A percentile compares a stretch with the other conserved stretches of the same genome.
These are phyloP conservation scores for Corchorus capsularis DNA, from an alignment of 345 rosid species.

Conservation along the genomic window DNA sequence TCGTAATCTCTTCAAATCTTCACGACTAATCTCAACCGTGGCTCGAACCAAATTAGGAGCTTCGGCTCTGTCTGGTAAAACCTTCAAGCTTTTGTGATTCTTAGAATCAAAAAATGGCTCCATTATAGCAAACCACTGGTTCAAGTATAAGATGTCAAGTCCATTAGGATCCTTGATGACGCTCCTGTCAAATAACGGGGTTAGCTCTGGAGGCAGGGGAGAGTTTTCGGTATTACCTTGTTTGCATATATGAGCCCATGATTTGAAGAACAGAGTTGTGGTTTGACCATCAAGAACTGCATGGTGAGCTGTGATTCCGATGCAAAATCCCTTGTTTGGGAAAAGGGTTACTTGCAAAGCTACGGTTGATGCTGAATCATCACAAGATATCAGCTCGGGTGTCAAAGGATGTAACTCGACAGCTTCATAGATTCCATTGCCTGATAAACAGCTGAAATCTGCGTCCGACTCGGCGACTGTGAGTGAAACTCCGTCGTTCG, in stretches of 20 bases:
- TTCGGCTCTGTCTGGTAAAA: not conserved
- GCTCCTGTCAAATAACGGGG: conserved; percentile 29
- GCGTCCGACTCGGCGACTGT: conserved; percentile 41
- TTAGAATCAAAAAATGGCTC: too few relatives aligned
- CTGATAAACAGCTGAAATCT: conserved; percentile 25
- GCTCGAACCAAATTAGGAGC: conserved; percentile 19
- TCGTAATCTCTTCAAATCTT: conserved; percentile 27
- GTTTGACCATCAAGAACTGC: conserved; percentile 38
- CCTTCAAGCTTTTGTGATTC: conserved; percentile 9
- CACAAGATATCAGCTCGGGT: conserved; percentile 31
- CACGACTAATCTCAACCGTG: conserved; percentile 22
- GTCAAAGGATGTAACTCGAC: conserved; percentile 28
- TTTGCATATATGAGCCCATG: conserved; percentile 34
- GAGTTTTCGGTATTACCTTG: not conserved
- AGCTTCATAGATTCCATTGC: conserved; percentile 22
- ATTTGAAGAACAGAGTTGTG: conserved; percentile 34
- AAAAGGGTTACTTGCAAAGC: too few relatives aligned
- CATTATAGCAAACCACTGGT: not conserved
- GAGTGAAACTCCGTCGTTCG: conserved; percentile 24
- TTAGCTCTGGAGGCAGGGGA: not conserved
- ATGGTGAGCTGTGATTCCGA: conserved; percentile 28
- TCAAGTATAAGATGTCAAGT: too few relatives aligned
- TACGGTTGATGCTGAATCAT: conserved; percentile 8
- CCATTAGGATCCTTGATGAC: conserved; percentile 22
- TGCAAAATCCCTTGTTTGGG: too few relatives aligned